These are phyloP conservation scores for Perkinsela sp. DNA, from an alignment of 208 protist genomes.

Conservation along the genomic window DNA sequence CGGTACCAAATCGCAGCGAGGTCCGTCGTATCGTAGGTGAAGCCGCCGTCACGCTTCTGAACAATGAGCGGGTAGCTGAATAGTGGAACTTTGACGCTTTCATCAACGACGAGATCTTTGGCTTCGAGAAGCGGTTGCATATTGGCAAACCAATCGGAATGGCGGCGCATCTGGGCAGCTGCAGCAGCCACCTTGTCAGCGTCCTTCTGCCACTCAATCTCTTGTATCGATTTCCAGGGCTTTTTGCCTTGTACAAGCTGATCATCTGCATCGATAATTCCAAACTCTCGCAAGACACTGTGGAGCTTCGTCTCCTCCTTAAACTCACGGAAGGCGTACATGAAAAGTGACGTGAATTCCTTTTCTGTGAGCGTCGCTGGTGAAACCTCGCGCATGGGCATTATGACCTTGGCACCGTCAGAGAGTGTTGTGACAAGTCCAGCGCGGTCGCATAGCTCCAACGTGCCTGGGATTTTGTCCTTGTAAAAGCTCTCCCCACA, in stretches of 20 bases:
- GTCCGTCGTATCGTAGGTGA: conserved; percentile 77
- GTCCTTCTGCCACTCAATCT: conserved; percentile 48
- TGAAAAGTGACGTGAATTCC: conserved; percentile 45
- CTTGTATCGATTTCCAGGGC: conserved; percentile 38
- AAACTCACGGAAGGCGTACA: conserved; percentile 22
- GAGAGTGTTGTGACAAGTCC: conserved; percentile 30
- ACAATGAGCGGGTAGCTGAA: conserved; percentile 76
- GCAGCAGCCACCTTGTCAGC: conserved; percentile 43
- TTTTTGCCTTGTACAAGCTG: conserved; percentile 48
- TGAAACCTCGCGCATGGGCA: conserved; percentile 26
- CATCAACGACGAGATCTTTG: conserved; percentile 23
- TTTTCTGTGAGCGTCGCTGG: conserved; percentile 24
- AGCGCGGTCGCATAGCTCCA: conserved; percentile 35
- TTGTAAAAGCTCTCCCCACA: conserved; percentile 87
- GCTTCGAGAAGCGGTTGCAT: conserved; percentile 36
- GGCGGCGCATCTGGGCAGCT: conserved; percentile 25
- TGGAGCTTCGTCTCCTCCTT: conserved; percentile 14
- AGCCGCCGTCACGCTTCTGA: conserved; percentile 77
- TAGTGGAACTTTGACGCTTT: conserved; percentile 36
- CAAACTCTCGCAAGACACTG: conserved; percentile 38
- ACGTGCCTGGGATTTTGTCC: conserved; percentile 43
- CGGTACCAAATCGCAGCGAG: conserved; percentile 63
- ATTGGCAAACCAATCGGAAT: conserved; percentile 24
- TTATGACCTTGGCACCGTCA: conserved; percentile 56
- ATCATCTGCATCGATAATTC: conserved; percentile 42